Base-by-base conservation (phyloP, 768 basidiomycete genomes). In the Hericium erinaceus region DNA sequence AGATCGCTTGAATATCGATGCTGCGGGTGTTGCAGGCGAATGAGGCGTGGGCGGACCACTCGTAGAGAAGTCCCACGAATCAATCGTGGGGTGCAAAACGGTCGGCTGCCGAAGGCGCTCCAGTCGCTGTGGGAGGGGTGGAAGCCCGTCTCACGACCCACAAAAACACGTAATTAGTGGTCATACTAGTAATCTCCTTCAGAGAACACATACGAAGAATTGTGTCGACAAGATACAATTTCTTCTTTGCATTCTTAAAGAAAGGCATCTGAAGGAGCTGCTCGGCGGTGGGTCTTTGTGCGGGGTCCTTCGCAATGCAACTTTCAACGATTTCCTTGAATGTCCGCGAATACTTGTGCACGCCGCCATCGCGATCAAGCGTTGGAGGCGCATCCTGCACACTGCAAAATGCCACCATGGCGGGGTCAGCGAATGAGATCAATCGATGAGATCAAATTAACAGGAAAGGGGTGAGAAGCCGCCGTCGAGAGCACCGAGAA, bases 251-350 rank as follows among this genome's bases (percentile, higher is more conserved):
- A 26, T 70, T 72, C 68, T 78, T 88, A 74, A 98, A 91, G 69
- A 95, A 93, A 1, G 82, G 76, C 11, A 81, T 84, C 58, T 85
- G 80, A 4, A 95, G 74, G n/a, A 97, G 75, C 60, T 89, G 78
- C 52, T 77, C 79, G 4, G 94, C 87, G 2, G 85, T 84, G 28
- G 92, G 93, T 20, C 93, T 80, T 65, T 82, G 78, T 7, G 80
- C 74, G 4, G 95, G 92, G 67, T 97, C 90, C 69, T 95, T 95
- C 57, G 77, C 74, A 49, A 98, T 78, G 68, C 95, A 97, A 12
- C 79, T 78, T 52, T 88, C 87, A 15, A 97, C 77, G 52, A 94
- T 77, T 57, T 94, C 92, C 60, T 89, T 85, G 73, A 95, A 91
- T 0, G 80, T 78, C 55, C 83, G 83, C 26, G 88, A 88, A 68